phyloP scores from a whole-genome alignment of 257 asterid genomes.

The Ligustrum vulgare region DNA sequence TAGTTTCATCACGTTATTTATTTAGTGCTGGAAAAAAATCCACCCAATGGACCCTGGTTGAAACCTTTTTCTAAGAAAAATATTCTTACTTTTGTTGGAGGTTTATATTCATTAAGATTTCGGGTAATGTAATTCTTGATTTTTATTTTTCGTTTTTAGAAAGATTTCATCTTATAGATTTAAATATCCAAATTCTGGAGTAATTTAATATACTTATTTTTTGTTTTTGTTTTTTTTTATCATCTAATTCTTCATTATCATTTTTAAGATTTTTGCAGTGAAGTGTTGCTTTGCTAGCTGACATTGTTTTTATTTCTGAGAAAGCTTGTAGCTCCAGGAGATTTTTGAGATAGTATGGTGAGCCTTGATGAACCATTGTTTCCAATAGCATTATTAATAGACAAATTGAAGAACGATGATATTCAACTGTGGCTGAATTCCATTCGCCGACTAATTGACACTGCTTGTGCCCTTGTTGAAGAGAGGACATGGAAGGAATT shows the following conservation, averaged over 20 bases:
- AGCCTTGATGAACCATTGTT: constrained; percentile 90
- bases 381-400: constrained; percentile 92
- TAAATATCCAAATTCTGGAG: background rate
- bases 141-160: background rate
- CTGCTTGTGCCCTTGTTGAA: constrained; percentile 96
- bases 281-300: background rate
- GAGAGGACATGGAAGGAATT: constrained; percentile 88
- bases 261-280: background rate
- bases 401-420: constrained; percentile 91
- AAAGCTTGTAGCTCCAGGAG: constrained; percentile 20
- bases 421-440: constrained; percentile 82
- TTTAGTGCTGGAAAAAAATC: constrained; percentile 50
- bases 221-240: background rate
- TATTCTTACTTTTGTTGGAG: background rate
- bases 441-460: constrained; percentile 80
- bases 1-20: constrained; percentile 15
- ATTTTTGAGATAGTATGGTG: constrained; percentile 45
- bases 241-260: background rate
- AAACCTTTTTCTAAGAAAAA: background rate
- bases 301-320: background rate
- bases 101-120: too few species aligned
- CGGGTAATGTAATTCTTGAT: background rate
- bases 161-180: background rate
- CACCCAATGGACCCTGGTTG: background rate
- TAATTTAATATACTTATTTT: background rate